phyloP scores from a whole-genome alignment of 73 alveolate genomes.

The Effrenium voratum region DNA sequence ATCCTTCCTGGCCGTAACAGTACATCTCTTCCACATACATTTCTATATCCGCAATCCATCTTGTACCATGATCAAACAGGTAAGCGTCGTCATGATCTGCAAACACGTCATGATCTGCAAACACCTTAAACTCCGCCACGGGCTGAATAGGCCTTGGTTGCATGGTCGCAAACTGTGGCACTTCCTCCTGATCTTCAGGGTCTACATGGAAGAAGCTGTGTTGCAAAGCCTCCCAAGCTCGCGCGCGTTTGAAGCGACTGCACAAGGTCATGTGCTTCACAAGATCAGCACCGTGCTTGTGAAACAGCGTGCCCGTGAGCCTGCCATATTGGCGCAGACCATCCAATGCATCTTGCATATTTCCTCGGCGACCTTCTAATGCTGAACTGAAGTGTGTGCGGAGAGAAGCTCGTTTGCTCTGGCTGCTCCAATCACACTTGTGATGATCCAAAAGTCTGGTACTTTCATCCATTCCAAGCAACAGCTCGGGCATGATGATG shows the following conservation, averaged over 20 bases:
- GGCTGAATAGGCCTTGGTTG: slow-evolving; percentile 37
- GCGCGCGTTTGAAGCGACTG: slow-evolving; percentile 31
- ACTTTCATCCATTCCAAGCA: slow-evolving; percentile 18
- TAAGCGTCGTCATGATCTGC: neutral
- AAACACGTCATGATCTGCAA: no score
- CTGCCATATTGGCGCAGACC: slow-evolving; percentile 27
- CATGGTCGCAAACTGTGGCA: slow-evolving; percentile 30
- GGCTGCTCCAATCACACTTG: neutral
- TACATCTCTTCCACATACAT: slow-evolving; percentile 24
- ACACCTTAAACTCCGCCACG: neutral
- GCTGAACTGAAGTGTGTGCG: neutral
- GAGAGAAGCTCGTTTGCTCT: neutral
- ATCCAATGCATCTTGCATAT: slow-evolving; percentile 48
- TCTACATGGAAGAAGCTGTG: slow-evolving; percentile 46
- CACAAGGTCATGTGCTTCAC: slow-evolving; percentile 61
- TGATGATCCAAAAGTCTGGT: slow-evolving; percentile 16
- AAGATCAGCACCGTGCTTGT: slow-evolving; percentile 73
- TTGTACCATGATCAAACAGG: slow-evolving; percentile 28
- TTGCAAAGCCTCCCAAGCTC: slow-evolving; percentile 76
- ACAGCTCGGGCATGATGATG: slow-evolving; percentile 34
- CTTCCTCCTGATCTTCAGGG: slow-evolving; percentile 11
- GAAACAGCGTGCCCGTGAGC: slow-evolving; percentile 2
- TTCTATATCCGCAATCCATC: neutral
- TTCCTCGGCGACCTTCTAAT: slow-evolving; percentile 44
- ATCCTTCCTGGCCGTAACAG: slow-evolving; percentile 20